Evolutionary conservation across 768 basidiomycete genomes (phyloP).

Genomic region (Mycena epipterygia): DNA sequence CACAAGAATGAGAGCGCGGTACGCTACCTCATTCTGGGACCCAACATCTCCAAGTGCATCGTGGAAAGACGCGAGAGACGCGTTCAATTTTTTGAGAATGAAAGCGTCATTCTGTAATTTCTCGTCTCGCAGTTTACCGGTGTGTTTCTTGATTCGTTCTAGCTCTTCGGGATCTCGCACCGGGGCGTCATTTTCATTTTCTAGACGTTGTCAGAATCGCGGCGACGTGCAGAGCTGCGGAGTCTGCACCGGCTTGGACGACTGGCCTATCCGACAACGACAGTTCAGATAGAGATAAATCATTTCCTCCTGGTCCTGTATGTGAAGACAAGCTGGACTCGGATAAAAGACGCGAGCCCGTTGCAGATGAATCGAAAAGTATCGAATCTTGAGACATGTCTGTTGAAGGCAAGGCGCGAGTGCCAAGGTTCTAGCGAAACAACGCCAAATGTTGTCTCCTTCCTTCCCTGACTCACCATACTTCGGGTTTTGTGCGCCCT

Average conservation of each 20-base stretch:
- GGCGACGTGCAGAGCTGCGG: not conserved
- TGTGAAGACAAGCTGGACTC: conserved; percentile 40
- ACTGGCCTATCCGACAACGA: conserved; percentile 44
- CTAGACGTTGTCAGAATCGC: not conserved
- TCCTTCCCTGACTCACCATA: too few species aligned
- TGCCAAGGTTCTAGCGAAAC: too few species aligned
- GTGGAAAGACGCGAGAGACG: conserved; percentile 76
- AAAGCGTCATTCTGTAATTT: conserved; percentile 82
- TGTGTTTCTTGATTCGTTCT: conserved; percentile 28
- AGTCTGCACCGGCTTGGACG: conserved; percentile 4
- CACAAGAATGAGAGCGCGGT: not conserved
- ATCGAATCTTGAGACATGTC: conserved; percentile 20
- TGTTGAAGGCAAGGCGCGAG: not conserved
- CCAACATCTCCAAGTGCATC: conserved; percentile 75
- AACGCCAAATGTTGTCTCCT: too few species aligned
- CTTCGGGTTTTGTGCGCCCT: too few species aligned
- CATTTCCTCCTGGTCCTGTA: conserved; percentile 46
- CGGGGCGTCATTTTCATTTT: not conserved
- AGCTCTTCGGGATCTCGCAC: conserved; percentile 4
- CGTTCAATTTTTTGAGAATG: conserved; percentile 79
- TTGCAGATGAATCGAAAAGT: conserved; percentile 24
- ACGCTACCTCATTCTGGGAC: conserved; percentile 75
- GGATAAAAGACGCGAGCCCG: conserved; percentile 46
- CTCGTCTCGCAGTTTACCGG: conserved; percentile 68
- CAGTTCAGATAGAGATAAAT: conserved; percentile 55